Evolutionary conservation across 208 protist genomes (phyloP), one percentile per base, ranked within the genome.

Genomic region (Crithidia bombi): DNA sequence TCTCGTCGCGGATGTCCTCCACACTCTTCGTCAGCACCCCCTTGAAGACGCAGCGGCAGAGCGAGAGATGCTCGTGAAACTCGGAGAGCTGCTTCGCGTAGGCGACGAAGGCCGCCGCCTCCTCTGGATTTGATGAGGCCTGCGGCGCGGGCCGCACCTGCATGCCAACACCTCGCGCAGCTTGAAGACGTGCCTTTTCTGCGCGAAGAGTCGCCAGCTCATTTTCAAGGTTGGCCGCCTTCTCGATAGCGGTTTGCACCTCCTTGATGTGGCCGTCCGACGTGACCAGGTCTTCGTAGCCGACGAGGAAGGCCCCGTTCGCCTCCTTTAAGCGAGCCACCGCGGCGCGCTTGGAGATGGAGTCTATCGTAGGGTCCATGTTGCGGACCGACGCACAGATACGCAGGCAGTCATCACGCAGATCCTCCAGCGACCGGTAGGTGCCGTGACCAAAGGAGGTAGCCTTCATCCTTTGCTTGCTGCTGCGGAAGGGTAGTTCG

Each of bases 21-120:
- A 79, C 63, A 25, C 69, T 75, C 57, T 77, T 80, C 23, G 69
- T 73, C 14, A 87, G 69, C 10, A 91, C 44, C 19, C 61, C 73
- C 55, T 80, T 78, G 58, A 91, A 79, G 26, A 87, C 79, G 14
- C 36, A 63, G 3, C 63, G 81, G 15, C 79, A 69, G 28, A 92
- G 82, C 1, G 64, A 52, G 12, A 92, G 63, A 41, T 85, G 83
- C 15, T 76, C 79, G 49, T 79, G 69, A 38, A 92, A 61, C 57
- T 94, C 86, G 2, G 82, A 70, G 5, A 89, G 55, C 55, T 86
- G 63, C 47, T 75, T 83, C n/a, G 63, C 58, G 58, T 85, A 83
- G 30, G 46, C 59, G 2, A 68, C 73, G 28, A 71, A 77, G 12
- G 36, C 55, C 9, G 57, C 64, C 32, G 47, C 68, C 43, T 75